These are phyloP conservation scores for Flagelloscypha sp. DNA, from an alignment of 768 basidiomycete species.

Conservation along the genomic window DNA sequence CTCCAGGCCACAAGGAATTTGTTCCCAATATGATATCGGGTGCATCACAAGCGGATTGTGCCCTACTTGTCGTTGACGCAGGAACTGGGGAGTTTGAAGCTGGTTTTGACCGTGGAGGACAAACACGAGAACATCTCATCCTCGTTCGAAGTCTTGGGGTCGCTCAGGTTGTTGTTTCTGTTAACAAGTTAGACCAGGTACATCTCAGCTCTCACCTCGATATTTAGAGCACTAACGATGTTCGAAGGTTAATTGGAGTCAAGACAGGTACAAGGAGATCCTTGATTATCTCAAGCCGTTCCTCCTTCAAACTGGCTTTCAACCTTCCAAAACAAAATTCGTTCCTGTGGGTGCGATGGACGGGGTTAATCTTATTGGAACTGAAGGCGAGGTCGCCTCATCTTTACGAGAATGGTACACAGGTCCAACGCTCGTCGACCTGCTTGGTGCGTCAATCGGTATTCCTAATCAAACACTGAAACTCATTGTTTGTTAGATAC, in stretches of 20 bases:
- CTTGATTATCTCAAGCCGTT: conserved; percentile 67
- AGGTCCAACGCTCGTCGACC: conserved; percentile 77
- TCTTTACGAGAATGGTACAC: conserved; percentile 67
- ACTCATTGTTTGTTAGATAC: conserved; percentile 43
- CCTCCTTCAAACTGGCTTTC: conserved; percentile 82
- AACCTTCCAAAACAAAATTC: conserved; percentile 68
- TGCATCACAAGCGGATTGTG: conserved; percentile 93
- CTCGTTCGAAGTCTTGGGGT: conserved; percentile 91
- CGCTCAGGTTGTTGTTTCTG: conserved; percentile 79
- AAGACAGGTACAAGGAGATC: conserved; percentile 81
- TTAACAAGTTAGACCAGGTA: conserved; percentile 94
- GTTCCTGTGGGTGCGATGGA: conserved; percentile 86
- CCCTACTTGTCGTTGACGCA: conserved; percentile 88
- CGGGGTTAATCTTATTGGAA: conserved; percentile 70
- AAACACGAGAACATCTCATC: conserved; percentile 90
- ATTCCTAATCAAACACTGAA: neutral
- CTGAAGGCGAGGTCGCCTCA: conserved; percentile 37
- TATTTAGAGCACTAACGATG: conserved; percentile 1
- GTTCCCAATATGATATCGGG: conserved; percentile 99
- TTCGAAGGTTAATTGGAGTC: conserved; percentile 77
- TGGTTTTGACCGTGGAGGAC: conserved; percentile 89
- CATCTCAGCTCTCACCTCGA: conserved; percentile 12
- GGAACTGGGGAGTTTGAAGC: conserved; percentile 90
- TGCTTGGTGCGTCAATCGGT: conserved; percentile 52
- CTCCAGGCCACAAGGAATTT: conserved; percentile 95